A percentile compares a stretch with the other conserved stretches of the same genome.
Evolutionary conservation across 1,139 yeast genomes (phyloP).

Genomic region (Eremothecium cymbalariae): DNA sequence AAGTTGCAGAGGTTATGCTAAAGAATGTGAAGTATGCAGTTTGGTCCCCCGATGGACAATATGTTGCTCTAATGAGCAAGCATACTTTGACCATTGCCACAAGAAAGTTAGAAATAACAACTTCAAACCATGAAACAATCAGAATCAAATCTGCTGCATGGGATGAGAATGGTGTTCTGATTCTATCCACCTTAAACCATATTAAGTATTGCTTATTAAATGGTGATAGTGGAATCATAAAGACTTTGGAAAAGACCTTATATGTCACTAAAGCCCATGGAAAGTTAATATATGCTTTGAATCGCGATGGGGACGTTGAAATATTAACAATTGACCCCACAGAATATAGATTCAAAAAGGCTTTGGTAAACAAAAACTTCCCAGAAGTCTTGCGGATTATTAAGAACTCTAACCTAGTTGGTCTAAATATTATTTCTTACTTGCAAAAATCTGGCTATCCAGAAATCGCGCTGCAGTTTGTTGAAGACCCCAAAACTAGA

Average conservation of each 20-base stretch:
- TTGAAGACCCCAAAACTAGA: conserved; percentile 91
- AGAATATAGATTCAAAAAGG: conserved; percentile 92
- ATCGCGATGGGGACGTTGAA: conserved; percentile 80
- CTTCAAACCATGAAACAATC: conserved; percentile 92
- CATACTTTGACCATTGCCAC: conserved; percentile 88
- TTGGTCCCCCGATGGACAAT: conserved; percentile 85
- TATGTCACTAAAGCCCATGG: conserved; percentile 72
- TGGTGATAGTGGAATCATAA: conserved; percentile 92
- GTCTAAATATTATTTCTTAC: conserved; percentile 93
- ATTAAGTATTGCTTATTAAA: conserved; percentile 87
- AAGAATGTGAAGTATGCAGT: conserved; percentile 79
- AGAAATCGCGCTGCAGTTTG: conserved; percentile 89
- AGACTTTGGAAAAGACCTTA: conserved; percentile 84
- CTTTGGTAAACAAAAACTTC: conserved; percentile 82
- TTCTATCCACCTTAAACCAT: conserved; percentile 92
- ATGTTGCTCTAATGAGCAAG: conserved; percentile 82
- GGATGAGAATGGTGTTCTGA: conserved; percentile 89
- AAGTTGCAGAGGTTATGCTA: conserved; percentile 59
- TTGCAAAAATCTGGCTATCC: conserved; percentile 94
- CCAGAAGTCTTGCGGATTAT: conserved; percentile 87
- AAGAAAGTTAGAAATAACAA: conserved; percentile 65
- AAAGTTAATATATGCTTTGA: conserved; percentile 67
- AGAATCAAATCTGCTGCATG: conserved; percentile 96
- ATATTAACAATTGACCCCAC: conserved; percentile 82
- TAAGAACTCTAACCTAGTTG: conserved; percentile 83